phyloP scores from a whole-genome alignment of 164 flowering plant species.

The Kingdonia uniflora region DNA sequence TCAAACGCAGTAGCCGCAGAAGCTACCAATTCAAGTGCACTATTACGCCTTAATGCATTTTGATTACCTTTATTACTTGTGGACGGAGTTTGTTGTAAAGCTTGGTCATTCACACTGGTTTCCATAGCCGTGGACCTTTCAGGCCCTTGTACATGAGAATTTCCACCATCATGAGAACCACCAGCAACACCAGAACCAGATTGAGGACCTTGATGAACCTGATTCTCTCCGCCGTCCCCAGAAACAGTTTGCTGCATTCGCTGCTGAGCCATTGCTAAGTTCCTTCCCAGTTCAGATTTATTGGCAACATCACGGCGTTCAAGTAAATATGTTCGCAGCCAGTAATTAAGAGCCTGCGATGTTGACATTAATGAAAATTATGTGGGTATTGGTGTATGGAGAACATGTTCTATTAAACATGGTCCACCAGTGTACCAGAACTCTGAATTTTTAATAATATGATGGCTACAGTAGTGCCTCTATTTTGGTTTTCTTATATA shows the following conservation, averaged over 20 bases:
- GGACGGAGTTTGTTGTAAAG: slow-evolving; percentile 54
- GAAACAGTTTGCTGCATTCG: slow-evolving; percentile 74
- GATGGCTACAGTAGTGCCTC: no score
- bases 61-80: slow-evolving; percentile 49
- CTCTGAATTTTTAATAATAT: no score
- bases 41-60: slow-evolving; percentile 53
- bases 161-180: slow-evolving; percentile 74
- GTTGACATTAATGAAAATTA: background rate
- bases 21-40: slow-evolving; percentile 54
- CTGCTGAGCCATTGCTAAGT: slow-evolving; percentile 72
- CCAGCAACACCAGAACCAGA: slow-evolving; percentile 36
- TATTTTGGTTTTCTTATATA: no score
- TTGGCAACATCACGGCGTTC: slow-evolving; percentile 96
- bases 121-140: slow-evolving; percentile 60
- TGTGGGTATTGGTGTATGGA: background rate
- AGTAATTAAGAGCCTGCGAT: slow-evolving; percentile 84
- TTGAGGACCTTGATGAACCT: slow-evolving; percentile 57
- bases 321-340: slow-evolving; percentile 96
- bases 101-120: slow-evolving; percentile 54
- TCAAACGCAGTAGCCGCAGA: slow-evolving; percentile 95
- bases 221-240: slow-evolving; percentile 33
- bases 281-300: slow-evolving; percentile 77
- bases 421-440: no score
- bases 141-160: slow-evolving; percentile 69
- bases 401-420: no score